Evolutionary conservation across 768 basidiomycete genomes (phyloP).

Genomic region (Lepiota subincarnata): DNA sequence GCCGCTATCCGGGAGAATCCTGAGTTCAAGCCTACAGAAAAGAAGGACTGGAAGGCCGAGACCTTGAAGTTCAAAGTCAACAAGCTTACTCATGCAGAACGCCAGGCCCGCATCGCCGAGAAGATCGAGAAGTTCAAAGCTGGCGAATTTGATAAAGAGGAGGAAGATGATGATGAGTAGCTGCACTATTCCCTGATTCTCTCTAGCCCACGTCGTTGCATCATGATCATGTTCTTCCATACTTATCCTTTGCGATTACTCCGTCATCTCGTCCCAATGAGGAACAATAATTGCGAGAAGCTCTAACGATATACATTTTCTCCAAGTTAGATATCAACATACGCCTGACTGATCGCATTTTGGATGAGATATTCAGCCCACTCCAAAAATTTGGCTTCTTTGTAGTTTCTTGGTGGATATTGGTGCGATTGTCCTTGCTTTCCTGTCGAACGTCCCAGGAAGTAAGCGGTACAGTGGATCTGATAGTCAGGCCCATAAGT

Average conservation of each 20-base stretch:
- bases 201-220: not conserved
- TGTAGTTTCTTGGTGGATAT: conserved; percentile 31
- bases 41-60: conserved; percentile 93
- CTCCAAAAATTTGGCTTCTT: conserved; percentile 33
- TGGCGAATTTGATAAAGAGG: conserved; percentile 51
- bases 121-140: conserved; percentile 92
- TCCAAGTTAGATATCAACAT: not conserved
- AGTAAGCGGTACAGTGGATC: conserved; percentile 57
- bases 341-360: conserved; percentile 23
- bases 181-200: conserved; percentile 14
- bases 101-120: conserved; percentile 72
- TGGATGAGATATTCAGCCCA: conserved; percentile 56
- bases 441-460: conserved; percentile 38
- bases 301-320: not conserved
- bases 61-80: conserved; percentile 59
- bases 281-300: conserved; percentile 3
- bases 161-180: conserved; percentile 68
- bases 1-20: conserved; percentile 96
- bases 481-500: conserved; percentile 44
- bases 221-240: conserved; percentile 4
- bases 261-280: not conserved
- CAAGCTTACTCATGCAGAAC: conserved; percentile 74
- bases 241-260: not conserved
- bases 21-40: conserved; percentile 82
- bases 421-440: conserved; percentile 37